Conservation (phyloP, 768 basidiomycete species). For the Sutorius australiensis region DNA sequence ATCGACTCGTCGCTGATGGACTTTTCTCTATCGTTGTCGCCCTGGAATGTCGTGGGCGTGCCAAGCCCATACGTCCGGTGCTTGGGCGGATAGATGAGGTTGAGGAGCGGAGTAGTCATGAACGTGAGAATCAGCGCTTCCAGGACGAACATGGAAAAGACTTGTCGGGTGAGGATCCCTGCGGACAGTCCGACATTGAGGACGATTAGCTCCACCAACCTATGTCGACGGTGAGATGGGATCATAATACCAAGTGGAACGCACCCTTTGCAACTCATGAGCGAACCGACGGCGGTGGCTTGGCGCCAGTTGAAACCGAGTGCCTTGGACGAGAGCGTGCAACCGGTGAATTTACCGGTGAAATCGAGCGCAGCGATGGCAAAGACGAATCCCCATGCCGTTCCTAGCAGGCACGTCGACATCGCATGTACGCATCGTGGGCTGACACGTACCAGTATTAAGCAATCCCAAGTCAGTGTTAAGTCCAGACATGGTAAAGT, state of each 20-base stretch:
- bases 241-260: conserved; percentile 23
- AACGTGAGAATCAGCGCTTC: conserved; percentile 81
- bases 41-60: neutral
- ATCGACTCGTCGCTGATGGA: neutral
- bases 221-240: conserved; percentile 25
- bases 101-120: conserved; percentile 80
- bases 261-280: conserved; percentile 96
- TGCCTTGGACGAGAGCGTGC: conserved; percentile 61
- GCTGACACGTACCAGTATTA: conserved; percentile 52
- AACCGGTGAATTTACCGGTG: conserved; percentile 84
- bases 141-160: conserved; percentile 96
- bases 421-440: neutral
- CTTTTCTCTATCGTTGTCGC: neutral
- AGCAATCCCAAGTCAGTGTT: conserved; percentile 85
- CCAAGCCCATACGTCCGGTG: conserved; percentile 46
- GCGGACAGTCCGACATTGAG: conserved; percentile 89
- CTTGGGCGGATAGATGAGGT: conserved; percentile 62
- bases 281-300: conserved; percentile 75
- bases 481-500: conserved; percentile 93
- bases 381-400: conserved; percentile 86
- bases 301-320: conserved; percentile 81
- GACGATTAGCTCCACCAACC: conserved; percentile 91
- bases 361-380: conserved; percentile 79
- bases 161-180: conserved; percentile 66
- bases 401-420: conserved; percentile 37